Base-by-base conservation (phyloP, 2,329 filamentous ascomycete species). In the Arachnopeziza araneosa region DNA sequence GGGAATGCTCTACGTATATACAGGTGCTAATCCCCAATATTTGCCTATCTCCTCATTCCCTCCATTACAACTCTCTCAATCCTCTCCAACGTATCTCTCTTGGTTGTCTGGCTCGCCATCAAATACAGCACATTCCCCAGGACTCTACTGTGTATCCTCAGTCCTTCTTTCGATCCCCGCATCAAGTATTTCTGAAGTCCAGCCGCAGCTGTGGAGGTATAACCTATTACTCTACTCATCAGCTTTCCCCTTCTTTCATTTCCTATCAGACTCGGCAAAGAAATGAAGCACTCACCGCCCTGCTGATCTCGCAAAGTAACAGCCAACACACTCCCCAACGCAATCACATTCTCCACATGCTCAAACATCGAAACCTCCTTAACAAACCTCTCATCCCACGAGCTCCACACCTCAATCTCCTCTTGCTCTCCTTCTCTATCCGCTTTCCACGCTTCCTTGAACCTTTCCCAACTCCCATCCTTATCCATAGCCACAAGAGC, bases 311-410 rank as follows among this genome's bases (percentile, higher is more conserved):
- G 69, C 57, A 84, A 67, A 24, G 77, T 78, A 48, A 96, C 85
- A 0, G 88, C 87, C 12, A 95, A 76, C 0, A 95, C 88, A 1
- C 84, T 89, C 0, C 91, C 91, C 1, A 95, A 75, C 0, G 90
- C 87, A 76, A 90, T 89, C 0, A 88, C 83, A 8, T 86, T 83
- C 2, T 83, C 78, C 0, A 95, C 83, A 0, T 76, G 73, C 0
- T 75, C 63, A 1, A 78, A 77, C 22, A 79, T 68, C 4, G 88
- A 92, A 1, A 93, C 68, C 14, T 76, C 71, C 1, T 76, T 72
- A 1, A 93, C 76, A 26, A 92, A 82, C 0, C 75, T 70, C 1
- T 78, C 78, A 0, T 85, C 83, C 90, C 90, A 95, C 60, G 85
- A 81, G 59, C 88, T 91, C 88, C 89, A 93, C 1, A 79, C 68